Conservation (phyloP, 73 alveolate genomes). For the Tetrahymena malaccensis region DNA sequence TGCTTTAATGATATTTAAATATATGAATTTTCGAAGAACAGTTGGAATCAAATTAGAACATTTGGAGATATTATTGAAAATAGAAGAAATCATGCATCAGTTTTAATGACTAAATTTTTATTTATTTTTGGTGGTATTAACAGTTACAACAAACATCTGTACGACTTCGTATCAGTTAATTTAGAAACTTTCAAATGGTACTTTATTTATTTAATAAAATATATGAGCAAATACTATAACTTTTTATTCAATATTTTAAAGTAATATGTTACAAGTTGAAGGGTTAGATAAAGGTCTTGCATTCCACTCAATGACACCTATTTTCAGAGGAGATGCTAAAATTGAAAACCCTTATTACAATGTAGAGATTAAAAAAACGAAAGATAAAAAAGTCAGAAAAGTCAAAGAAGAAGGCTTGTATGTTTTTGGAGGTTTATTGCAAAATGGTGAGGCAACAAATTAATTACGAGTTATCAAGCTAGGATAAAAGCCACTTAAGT, state of each 20-base stretch:
- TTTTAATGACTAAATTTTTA: constrained; percentile 1
- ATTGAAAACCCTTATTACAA: constrained; percentile 39
- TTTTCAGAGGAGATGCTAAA: constrained; percentile 29
- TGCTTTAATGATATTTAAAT: constrained; percentile 31
- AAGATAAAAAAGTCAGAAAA: not conserved
- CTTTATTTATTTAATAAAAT: not conserved
- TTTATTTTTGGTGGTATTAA: constrained; percentile 35
- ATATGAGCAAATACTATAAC: not conserved
- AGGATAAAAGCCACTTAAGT: constrained; percentile 62
- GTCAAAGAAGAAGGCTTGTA: constrained; percentile 73
- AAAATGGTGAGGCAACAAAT: constrained; percentile 62
- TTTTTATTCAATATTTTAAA: not conserved
- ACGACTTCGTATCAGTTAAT: constrained; percentile 15
- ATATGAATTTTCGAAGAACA: not conserved
- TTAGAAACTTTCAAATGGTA: constrained; percentile 39
- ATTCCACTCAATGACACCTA: constrained; percentile 4
- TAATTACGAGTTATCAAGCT: constrained; percentile 62
- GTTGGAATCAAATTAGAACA: constrained; percentile 13
- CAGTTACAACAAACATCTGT: constrained; percentile 10
- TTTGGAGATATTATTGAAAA: constrained; percentile 37
- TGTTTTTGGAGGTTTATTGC: constrained; percentile 84
- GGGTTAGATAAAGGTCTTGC: constrained; percentile 20
- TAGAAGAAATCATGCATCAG: constrained; percentile 38
- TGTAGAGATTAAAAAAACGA: constrained; percentile 21
- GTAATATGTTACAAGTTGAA: not conserved